Evolutionary conservation across 1,139 yeast genomes (phyloP).

Genomic region (Ogataea hybrid): DNA sequence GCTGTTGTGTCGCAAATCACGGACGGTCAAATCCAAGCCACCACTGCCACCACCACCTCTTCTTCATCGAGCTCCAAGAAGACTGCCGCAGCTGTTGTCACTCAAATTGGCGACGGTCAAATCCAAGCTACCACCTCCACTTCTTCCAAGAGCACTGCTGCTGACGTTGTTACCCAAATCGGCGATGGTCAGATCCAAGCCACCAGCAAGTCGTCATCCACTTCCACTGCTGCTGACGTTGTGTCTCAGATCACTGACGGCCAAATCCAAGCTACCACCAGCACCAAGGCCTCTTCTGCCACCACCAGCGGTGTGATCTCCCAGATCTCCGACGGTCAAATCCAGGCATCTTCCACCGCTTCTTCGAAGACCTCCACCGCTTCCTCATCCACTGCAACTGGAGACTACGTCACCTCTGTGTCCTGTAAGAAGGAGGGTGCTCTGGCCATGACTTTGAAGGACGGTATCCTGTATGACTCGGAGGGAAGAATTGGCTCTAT

Average conservation of each 20-base stretch:
- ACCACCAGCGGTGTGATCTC: constrained; percentile 34
- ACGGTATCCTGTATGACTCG: constrained; percentile 56
- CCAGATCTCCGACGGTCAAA: constrained; percentile 45
- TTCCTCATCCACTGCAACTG: constrained; percentile 35
- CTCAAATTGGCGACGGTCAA: constrained; percentile 46
- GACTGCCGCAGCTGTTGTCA: constrained; percentile 34
- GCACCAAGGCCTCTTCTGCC: constrained; percentile 38
- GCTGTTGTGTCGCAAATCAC: constrained; percentile 40
- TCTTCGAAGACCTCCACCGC: constrained; percentile 29
- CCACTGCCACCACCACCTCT: constrained; percentile 28
- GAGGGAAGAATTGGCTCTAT: constrained; percentile 74
- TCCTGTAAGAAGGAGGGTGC: constrained; percentile 54
- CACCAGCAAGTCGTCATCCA: constrained; percentile 30
- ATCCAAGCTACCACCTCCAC: constrained; percentile 32
- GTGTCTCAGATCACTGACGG: constrained; percentile 41
- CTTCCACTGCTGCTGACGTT: constrained; percentile 32
- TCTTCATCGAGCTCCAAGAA: constrained; percentile 30
- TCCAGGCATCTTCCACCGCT: constrained; percentile 36
- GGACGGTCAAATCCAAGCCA: constrained; percentile 45
- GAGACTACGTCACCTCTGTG: constrained; percentile 35
- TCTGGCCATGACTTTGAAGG: constrained; percentile 52
- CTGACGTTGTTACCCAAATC: constrained; percentile 13
- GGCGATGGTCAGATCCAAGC: constrained; percentile 42
- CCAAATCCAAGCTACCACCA: constrained; percentile 36
- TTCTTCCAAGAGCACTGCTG: constrained; percentile 28